Percentiles rank a stretch among this genome's conserved stretches.
Conservation (phyloP, 805 yeast species). For the Candida anglica region DNA sequence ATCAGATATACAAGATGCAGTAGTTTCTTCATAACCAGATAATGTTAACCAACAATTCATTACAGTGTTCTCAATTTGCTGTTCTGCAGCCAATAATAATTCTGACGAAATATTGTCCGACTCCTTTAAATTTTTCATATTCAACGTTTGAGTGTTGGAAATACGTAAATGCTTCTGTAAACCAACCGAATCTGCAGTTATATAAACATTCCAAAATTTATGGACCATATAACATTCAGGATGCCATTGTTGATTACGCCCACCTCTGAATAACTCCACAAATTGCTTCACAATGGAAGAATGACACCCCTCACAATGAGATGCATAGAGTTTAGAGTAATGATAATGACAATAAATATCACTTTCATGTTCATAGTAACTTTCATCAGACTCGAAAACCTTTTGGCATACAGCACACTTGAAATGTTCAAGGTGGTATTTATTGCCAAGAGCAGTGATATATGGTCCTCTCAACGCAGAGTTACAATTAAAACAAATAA, state of each 20-base stretch:
- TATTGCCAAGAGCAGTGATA: conserved; percentile 87
- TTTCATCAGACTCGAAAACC: conserved; percentile 86
- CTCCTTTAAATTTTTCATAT: conserved; percentile 20
- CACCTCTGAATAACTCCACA: conserved; percentile 88
- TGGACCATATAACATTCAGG: conserved; percentile 98
- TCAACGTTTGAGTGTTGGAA: conserved; percentile 13
- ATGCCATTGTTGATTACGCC: conserved; percentile 95
- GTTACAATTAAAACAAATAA: conserved; percentile 84
- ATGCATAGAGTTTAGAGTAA: conserved; percentile 81
- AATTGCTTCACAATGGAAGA: conserved; percentile 90
- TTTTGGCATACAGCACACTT: conserved; percentile 83
- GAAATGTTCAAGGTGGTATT: conserved; percentile 94
- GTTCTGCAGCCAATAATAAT: conserved; percentile 55
- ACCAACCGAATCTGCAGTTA: conserved; percentile 62
- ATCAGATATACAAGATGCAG: conserved; percentile 85
- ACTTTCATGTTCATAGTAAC: conserved; percentile 83
- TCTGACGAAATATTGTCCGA: conserved; percentile 30
- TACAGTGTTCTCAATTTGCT: conserved; percentile 53
- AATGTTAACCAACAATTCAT: conserved; percentile 80
- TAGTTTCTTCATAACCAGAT: conserved; percentile 83
- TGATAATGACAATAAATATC: conserved; percentile 88
- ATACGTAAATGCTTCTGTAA: conserved; percentile 11
- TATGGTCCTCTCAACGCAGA: conserved; percentile 87
- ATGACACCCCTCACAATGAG: conserved; percentile 89
- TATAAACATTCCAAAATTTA: conserved; percentile 90